phyloP scores from a whole-genome alignment of 495 filamentous ascomycete species.

The Collariella sp. region DNA sequence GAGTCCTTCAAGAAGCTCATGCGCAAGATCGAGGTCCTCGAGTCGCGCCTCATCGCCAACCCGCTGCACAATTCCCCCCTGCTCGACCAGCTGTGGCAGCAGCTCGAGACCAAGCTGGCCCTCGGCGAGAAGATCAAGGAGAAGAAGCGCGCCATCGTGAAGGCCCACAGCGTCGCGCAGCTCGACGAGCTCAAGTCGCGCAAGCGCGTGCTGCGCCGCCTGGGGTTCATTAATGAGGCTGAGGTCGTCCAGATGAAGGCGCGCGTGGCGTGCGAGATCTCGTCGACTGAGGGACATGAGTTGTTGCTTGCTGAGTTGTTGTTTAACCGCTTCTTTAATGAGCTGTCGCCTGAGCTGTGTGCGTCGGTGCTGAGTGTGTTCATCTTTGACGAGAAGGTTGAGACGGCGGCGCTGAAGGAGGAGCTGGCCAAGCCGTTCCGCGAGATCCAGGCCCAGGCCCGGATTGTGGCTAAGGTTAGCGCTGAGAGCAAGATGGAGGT shows the following conservation, averaged over 20 bases:
- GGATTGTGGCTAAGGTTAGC: constrained; percentile 82
- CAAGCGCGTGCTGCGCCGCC: constrained; percentile 91
- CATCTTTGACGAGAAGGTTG: constrained; percentile 91
- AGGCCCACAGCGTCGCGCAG: constrained; percentile 77
- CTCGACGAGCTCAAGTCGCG: constrained; percentile 92
- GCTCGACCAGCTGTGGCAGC: constrained; percentile 69
- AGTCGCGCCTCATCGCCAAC: constrained; percentile 80
- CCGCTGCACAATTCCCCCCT: constrained; percentile 83
- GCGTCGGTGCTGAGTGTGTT: constrained; percentile 84
- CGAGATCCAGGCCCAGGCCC: constrained; percentile 76
- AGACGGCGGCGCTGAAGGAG: constrained; percentile 63
- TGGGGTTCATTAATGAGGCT: constrained; percentile 88
- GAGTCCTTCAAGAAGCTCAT: constrained; percentile 87
- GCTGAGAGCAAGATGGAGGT: constrained; percentile 84
- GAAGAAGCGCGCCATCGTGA: constrained; percentile 74
- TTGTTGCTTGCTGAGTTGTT: constrained; percentile 84
- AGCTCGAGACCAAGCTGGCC: constrained; percentile 74
- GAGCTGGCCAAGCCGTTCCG: constrained; percentile 78
- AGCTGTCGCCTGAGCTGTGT: constrained; percentile 75
- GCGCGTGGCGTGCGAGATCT: constrained; percentile 91
- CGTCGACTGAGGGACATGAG: constrained; percentile 76
- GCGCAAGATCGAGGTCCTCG: constrained; percentile 92
- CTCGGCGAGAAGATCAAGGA: constrained; percentile 68
- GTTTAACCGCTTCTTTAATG: constrained; percentile 97
- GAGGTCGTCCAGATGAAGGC: constrained; percentile 95